Base-by-base conservation (phyloP, 345 rosid genomes). In the Gynandropsis gynandra region DNA sequence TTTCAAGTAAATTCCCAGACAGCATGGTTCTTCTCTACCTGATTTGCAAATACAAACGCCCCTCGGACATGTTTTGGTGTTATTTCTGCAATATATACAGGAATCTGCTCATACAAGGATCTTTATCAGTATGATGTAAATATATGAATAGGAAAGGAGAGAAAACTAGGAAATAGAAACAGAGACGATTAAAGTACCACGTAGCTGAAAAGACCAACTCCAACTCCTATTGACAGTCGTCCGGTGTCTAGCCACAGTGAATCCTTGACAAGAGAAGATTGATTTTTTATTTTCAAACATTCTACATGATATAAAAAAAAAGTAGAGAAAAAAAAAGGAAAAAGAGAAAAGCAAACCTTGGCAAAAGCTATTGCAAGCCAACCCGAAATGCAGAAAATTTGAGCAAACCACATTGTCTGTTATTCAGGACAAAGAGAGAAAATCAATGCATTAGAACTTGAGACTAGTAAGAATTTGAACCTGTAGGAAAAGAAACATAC, bases 191-290 rank as follows among this genome's bases (percentile, higher is more conserved):
- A 34, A 51, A 10, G 62, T 67, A 74, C 80, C 68, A 72, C 67
- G 16, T 72, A 76, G 51, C 67, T 49, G 20, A 34, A 59, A 17
- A 72, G 17, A 44, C 80, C 80, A 47, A 66, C 70, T 0, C 61
- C 72, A 52, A 69, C 58, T 52, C 80, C 80, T 1, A 64, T 29
- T 14, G 66, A 56, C 5, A 72, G 3, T 58, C 80, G 66, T 56
- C 77, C 80, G 50, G 46, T 31, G 58, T 76, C 63, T 4, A 76
- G 58, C 80, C 56, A 64, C 33, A 61, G 53, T 1, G 73, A 27
- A 49, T 55, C 58, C 19, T 38, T 10, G 18, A 4, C 21, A 42
- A 5, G 13, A 13, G 45, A 41, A 12, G 7, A n/a, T n/a, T n/a
- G n/a, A n/a, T n/a, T n/a, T n/a, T n/a, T n/a, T n/a, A n/a, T 24